Conservation (phyloP, 208 protist genomes). For the Wallacemonas rigidus region DNA sequence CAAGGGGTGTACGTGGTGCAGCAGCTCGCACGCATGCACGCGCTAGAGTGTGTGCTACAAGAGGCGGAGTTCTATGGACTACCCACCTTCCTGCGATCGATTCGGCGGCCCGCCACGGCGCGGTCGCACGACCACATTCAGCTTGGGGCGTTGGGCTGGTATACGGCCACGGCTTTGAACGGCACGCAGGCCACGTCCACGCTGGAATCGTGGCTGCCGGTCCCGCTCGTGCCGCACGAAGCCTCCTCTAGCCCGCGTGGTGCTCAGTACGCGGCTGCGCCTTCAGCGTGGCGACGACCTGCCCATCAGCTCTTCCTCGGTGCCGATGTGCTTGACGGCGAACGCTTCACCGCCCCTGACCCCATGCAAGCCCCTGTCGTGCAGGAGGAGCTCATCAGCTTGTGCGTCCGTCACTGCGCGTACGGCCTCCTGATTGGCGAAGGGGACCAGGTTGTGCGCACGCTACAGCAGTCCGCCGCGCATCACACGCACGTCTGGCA, state of each 20-base stretch:
- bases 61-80: conserved; percentile 77
- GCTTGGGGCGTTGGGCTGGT: background rate
- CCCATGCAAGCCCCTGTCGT: conserved; percentile 56
- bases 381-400: conserved; percentile 74
- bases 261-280: background rate
- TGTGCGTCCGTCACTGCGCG: conserved; percentile 50
- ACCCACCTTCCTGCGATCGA: conserved; percentile 86
- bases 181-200: background rate
- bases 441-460: conserved; percentile 67
- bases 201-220: conserved; percentile 8
- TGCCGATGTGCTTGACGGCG: conserved; percentile 47
- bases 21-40: conserved; percentile 31
- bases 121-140: background rate
- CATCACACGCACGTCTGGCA: conserved; percentile 22
- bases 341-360: conserved; percentile 43
- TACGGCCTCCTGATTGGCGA: conserved; percentile 74
- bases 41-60: conserved; percentile 41
- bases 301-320: conserved; percentile 56
- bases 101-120: conserved; percentile 32
- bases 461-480: conserved; percentile 35
- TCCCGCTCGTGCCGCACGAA: background rate
- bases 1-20: conserved; percentile 71
- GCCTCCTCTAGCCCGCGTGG: background rate
- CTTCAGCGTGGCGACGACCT: conserved; percentile 12
- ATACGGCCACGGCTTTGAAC: background rate